These are phyloP conservation scores for Aspergillus baeticus DNA, from an alignment of 495 filamentous ascomycete genomes.

Conservation along the genomic window DNA sequence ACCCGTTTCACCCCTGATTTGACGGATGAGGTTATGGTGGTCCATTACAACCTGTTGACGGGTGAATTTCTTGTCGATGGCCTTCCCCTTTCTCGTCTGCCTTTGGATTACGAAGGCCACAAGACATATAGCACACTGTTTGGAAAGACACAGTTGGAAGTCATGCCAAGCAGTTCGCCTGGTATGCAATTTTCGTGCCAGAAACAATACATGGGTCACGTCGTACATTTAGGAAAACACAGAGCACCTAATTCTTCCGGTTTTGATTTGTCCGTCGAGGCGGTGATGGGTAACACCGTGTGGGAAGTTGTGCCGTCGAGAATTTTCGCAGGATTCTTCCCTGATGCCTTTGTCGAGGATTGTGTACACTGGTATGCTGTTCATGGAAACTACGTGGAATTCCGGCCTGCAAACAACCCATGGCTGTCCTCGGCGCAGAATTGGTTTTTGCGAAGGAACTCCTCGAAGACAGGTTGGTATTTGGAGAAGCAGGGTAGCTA, in stretches of 20 bases:
- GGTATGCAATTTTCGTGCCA: slow-evolving; percentile 47
- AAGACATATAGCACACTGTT: slow-evolving; percentile 39
- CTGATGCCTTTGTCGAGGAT: slow-evolving; percentile 42
- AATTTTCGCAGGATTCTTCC: slow-evolving; percentile 43
- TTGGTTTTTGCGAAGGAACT: slow-evolving; percentile 26
- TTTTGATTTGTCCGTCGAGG: slow-evolving; percentile 25
- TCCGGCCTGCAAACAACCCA: slow-evolving; percentile 38
- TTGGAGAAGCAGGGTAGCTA: slow-evolving; percentile 8
- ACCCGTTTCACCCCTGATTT: no score
- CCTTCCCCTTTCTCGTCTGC: slow-evolving; percentile 48
- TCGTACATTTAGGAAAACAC: slow-evolving; percentile 36
- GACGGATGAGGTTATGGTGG: slow-evolving; percentile 12
- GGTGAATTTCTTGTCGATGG: slow-evolving; percentile 59
- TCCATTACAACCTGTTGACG: slow-evolving; percentile 55
- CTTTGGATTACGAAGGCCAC: slow-evolving; percentile 46
- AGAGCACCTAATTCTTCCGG: background rate
- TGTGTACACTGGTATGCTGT: slow-evolving; percentile 60
- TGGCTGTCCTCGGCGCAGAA: slow-evolving; percentile 38
- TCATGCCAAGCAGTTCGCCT: slow-evolving; percentile 40
- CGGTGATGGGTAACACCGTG: slow-evolving; percentile 1
- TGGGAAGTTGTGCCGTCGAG: slow-evolving; percentile 48
- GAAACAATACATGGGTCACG: slow-evolving; percentile 27
- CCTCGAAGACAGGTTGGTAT: background rate
- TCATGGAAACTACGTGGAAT: slow-evolving; percentile 42
- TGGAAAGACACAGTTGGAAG: slow-evolving; percentile 31